A percentile compares a stretch with the other conserved stretches of the same genome.
Evolutionary conservation across 2,329 filamentous ascomycete genomes (phyloP).

Genomic region (Cladosporium oxysporum): DNA sequence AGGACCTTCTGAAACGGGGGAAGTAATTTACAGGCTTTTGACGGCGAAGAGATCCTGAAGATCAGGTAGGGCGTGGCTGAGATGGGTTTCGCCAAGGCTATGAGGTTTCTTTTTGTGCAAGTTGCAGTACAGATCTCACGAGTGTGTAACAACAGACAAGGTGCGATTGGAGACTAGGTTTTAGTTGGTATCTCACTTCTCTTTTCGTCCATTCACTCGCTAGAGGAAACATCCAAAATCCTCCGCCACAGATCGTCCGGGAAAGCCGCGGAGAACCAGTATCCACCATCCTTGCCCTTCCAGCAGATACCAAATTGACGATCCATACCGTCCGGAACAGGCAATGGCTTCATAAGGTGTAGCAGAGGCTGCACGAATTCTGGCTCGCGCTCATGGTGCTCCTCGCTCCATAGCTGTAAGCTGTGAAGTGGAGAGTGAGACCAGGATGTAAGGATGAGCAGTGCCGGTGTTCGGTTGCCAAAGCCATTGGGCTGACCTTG

Average conservation of each 20-base stretch:
- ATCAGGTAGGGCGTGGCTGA: no score
- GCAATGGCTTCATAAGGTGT: not conserved
- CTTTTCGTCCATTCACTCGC: not conserved
- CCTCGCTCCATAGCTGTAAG: not conserved
- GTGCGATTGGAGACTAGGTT: no score
- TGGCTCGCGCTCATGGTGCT: not conserved
- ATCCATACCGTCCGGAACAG: not conserved
- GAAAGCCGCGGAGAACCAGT: constrained; percentile 9
- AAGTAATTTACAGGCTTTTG: not conserved
- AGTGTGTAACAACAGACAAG: no score
- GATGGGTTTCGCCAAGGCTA: no score
- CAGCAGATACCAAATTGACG: constrained; percentile 1
- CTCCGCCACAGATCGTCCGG: not conserved
- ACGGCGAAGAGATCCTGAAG: not conserved
- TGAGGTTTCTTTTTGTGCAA: no score
- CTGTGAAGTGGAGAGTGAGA: not conserved
- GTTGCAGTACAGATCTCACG: no score
- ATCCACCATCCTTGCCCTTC: constrained; percentile 1
- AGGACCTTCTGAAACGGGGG: not conserved
- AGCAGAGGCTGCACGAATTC: constrained; percentile 1
- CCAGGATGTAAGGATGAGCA: constrained; percentile 5
- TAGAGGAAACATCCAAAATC: not conserved
- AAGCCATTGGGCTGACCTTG: constrained; percentile 1
- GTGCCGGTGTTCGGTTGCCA: not conserved
- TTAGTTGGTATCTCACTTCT: no score